phyloP scores from a whole-genome alignment of 768 basidiomycete genomes.

The Tulasnella sp. region DNA sequence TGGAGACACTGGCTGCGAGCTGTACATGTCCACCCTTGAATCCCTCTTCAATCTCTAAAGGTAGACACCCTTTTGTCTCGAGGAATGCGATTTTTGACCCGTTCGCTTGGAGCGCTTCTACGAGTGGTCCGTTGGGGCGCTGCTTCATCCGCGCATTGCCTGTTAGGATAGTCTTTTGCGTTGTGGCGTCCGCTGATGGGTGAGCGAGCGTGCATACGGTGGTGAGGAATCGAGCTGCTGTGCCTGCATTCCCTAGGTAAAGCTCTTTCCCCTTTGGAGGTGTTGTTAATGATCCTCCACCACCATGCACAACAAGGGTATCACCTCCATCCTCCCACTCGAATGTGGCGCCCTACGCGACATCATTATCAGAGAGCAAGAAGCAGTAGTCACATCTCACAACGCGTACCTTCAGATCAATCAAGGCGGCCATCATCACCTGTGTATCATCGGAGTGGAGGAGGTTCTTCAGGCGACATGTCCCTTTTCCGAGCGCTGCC shows the following conservation, averaged over 20 bases:
- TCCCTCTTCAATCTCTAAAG: conserved; percentile 66
- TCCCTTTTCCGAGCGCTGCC: conserved; percentile 82
- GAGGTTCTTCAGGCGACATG: conserved; percentile 78
- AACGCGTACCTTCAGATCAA: conserved; percentile 63
- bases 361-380: not conserved
- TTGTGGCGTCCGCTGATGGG: conserved; percentile 29
- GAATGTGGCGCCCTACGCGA: conserved; percentile 71
- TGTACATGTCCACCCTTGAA: conserved; percentile 72
- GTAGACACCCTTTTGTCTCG: conserved; percentile 76
- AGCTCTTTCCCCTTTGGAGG: conserved; percentile 76
- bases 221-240: conserved; percentile 93
- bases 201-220: conserved; percentile 89
- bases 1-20: conserved; percentile 89
- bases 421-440: conserved; percentile 95
- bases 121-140: conserved; percentile 90
- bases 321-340: conserved; percentile 95
- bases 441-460: conserved; percentile 97
- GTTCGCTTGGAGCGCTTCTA: conserved; percentile 76
- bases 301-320: conserved; percentile 85
- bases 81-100: conserved; percentile 68
- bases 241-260: conserved; percentile 95
- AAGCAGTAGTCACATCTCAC: not conserved
- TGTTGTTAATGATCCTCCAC: conserved; percentile 64
- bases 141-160: conserved; percentile 99
- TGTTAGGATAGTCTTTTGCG: conserved; percentile 62